phyloP scores from a whole-genome alignment of 2,329 filamentous ascomycete species.

The Lecanoromycetidae sp. region DNA sequence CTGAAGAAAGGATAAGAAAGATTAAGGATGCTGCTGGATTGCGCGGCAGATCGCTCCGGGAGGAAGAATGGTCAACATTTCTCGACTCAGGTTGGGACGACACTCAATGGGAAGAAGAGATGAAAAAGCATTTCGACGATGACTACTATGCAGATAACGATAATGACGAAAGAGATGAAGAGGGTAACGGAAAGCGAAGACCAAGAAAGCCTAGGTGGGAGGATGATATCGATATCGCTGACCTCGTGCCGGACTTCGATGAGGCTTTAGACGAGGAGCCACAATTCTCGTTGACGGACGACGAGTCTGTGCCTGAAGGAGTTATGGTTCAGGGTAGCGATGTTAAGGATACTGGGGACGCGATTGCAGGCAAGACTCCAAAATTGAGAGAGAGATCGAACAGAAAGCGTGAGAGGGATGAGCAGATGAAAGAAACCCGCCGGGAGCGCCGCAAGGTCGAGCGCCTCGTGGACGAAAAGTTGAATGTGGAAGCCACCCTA shows the following conservation, averaged over 20 bases:
- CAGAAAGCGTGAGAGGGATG: conserved; percentile 40
- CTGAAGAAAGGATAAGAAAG: conserved; percentile 72
- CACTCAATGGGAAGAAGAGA: conserved; percentile 78
- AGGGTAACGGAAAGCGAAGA: conserved; percentile 34
- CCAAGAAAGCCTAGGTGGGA: conserved; percentile 84
- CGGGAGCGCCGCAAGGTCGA: conserved; percentile 75
- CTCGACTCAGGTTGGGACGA: conserved; percentile 84
- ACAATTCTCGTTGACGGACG: conserved; percentile 45
- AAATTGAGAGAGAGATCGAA: conserved; percentile 30
- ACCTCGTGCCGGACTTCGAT: conserved; percentile 76
- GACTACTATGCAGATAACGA: conserved; percentile 71
- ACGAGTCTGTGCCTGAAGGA: conserved; percentile 32
- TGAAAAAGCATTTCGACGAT: conserved; percentile 78
- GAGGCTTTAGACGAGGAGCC: conserved; percentile 45
- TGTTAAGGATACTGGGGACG: conserved; percentile 28
- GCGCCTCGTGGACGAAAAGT: conserved; percentile 67
- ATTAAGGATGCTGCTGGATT: conserved; percentile 84
- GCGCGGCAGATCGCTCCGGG: conserved; percentile 50
- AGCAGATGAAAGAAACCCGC: conserved; percentile 60
- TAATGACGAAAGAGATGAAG: conserved; percentile 37
- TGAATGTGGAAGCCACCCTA: conserved; percentile 59
- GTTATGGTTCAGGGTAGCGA: conserved; percentile 28
- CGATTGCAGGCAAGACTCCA: conserved; percentile 30
- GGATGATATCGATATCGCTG: conserved; percentile 94
- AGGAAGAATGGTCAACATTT: conserved; percentile 74